Percentiles rank a stretch among this genome's conserved stretches.
Evolutionary conservation across 352 stramenopile species (phyloP).

Genomic region (Phytopythium helicoides): DNA sequence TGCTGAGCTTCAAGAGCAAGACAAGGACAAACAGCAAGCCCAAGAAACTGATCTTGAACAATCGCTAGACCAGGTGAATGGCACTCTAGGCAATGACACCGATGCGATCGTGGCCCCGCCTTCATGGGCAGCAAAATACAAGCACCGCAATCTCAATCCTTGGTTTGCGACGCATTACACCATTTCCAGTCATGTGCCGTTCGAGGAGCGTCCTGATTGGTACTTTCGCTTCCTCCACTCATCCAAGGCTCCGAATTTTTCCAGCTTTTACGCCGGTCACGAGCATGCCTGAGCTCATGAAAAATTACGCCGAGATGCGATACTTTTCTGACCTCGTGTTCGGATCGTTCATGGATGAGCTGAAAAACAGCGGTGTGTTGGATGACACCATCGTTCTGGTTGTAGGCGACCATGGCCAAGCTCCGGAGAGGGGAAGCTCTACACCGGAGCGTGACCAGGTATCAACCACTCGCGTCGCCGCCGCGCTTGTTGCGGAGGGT

Average conservation of each 20-base stretch:
- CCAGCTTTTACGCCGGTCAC: constrained; percentile 43
- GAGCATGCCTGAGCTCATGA: constrained; percentile 41
- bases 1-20: constrained; percentile 18
- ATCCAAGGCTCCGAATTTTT: constrained; percentile 22
- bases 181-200: constrained; percentile 63
- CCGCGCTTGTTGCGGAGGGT: constrained; percentile 54
- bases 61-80: constrained; percentile 11
- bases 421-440: constrained; percentile 38
- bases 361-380: constrained; percentile 52
- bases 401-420: constrained; percentile 62
- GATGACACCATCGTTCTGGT: constrained; percentile 68
- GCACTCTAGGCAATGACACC: constrained; percentile 6
- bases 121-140: background rate
- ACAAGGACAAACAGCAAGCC: constrained; percentile 1
- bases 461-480: constrained; percentile 37
- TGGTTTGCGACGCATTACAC: constrained; percentile 67
- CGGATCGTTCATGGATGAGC: constrained; percentile 49
- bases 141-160: constrained; percentile 19
- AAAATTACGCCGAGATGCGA: constrained; percentile 64
- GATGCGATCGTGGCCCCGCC: constrained; percentile 11
- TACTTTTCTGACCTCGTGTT: constrained; percentile 65
- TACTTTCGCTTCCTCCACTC: constrained; percentile 36
- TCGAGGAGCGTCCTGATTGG: constrained; percentile 59
- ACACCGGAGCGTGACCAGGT: constrained; percentile 54
- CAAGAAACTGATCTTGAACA: no score